Base-by-base conservation (phyloP, 306 rosid genomes). In the Cercis canadensis region DNA sequence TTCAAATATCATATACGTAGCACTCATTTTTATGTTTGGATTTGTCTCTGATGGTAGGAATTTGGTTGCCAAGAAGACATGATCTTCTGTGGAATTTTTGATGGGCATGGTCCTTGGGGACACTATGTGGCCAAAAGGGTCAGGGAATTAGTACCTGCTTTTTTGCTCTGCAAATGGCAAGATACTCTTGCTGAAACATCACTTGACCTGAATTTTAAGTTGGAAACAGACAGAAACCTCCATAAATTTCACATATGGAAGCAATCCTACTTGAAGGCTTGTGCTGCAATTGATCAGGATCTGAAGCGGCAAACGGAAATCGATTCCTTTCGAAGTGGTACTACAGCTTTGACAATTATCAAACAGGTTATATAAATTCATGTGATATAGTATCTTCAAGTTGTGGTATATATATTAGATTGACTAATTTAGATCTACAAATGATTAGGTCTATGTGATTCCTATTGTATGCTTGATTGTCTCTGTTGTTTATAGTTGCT, bases 101-200 rank as follows among this genome's bases (percentile, higher is more conserved):
- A 92, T 74, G 98, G 98, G 4, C 96, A 92, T 82, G 97, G 98
- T 0, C 84, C 88, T 4, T 90, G 96, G 96, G 98, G 98, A 40
- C 96, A 92, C 80, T 65, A 82, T 55, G 86, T 90, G 4, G 82
- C 96, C 71, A 90, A 80, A 76, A 86, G 80, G 80, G 97, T 85
- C 10, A 88, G 81, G 46, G 72, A 90, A 73, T 82, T 85, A 15
- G 17, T 92, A 49, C 97, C 97, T 19, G 41, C 82, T 12, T 63
- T 79, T 53, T 72, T 92, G 75, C 78, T 90, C 7, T 74, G 87
- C 86, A 82, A 80, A 54, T 88, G 93, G 96, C 93, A 90, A 72
- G 67, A 80, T 55, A 78, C 75, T 52, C 41, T 92, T 57, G 82
- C 92, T 76, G 77, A 65, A 78, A 75, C 79, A 41, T 80, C 92